phyloP scores from a whole-genome alignment of 768 basidiomycete genomes.

The Lyophyllum atratum region DNA sequence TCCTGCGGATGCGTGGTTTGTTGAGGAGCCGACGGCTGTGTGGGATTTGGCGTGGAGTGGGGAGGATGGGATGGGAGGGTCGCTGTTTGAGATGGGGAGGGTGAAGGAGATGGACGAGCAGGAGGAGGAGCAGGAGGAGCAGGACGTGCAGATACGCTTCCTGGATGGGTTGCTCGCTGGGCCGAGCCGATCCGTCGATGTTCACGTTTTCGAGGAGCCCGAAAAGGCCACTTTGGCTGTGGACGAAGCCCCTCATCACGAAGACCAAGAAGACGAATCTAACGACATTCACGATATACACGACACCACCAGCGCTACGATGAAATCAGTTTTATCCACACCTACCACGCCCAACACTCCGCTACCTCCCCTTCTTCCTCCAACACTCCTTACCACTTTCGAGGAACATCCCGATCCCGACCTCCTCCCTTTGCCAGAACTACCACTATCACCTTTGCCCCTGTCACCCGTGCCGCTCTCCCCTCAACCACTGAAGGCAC shows the following conservation, averaged over 20 bases:
- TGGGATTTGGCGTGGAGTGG: constrained; percentile 12
- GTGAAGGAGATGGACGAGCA: not conserved
- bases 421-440: constrained; percentile 39
- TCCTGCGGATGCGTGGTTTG: constrained; percentile 21
- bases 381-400: not conserved
- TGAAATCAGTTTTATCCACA: constrained; percentile 8
- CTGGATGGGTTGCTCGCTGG: constrained; percentile 7
- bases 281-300: constrained; percentile 15
- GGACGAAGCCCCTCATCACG: not conserved
- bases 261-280: constrained; percentile 1
- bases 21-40: constrained; percentile 17
- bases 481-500: constrained; percentile 1
- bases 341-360: constrained; percentile 10
- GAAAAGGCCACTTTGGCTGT: not conserved
- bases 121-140: not conserved
- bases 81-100: not conserved
- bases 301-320: not conserved
- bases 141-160: not conserved
- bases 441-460: constrained; percentile 13
- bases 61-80: constrained; percentile 5
- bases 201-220: constrained; percentile 8
- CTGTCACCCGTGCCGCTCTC: constrained; percentile 16
- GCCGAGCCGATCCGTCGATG: constrained; percentile 3
- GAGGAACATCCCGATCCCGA: constrained; percentile 41
- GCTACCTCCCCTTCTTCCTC: constrained; percentile 3